Conservation (phyloP, 441 rosid species). For the Populus hybrid region DNA sequence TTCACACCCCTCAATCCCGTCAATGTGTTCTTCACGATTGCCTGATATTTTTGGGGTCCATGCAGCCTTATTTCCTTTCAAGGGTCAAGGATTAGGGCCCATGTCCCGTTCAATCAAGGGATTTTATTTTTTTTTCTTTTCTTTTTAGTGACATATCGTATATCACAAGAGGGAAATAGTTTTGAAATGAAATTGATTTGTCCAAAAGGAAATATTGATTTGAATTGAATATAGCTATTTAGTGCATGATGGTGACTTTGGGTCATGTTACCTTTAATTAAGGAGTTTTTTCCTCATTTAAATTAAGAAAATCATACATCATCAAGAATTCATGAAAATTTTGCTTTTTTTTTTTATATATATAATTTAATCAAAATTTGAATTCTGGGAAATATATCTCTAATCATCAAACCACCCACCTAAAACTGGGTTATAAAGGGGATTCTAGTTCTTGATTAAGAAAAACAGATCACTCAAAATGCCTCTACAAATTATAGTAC, state of each 20-base stretch:
- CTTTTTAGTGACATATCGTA: background rate
- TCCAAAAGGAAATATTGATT: background rate
- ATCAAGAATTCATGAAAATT: too few species aligned
- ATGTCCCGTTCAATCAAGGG: slow-evolving; percentile 6
- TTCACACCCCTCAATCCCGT: slow-evolving; percentile 1
- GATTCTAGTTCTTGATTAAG: too few species aligned
- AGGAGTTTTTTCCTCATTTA: background rate
- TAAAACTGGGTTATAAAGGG: too few species aligned
- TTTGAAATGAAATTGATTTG: background rate
- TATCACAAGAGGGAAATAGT: background rate
- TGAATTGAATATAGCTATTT: background rate
- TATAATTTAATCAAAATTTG: background rate
- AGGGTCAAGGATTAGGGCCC: background rate
- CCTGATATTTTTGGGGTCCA: background rate
- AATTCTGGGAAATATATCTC: too few species aligned
- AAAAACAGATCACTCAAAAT: background rate
- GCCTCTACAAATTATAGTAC: background rate
- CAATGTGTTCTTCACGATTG: background rate
- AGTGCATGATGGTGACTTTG: background rate
- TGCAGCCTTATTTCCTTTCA: background rate
- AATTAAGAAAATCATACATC: too few species aligned
- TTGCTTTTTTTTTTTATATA: too few species aligned
- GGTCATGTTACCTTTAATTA: background rate
- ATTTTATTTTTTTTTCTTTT: background rate
- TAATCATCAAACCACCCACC: too few species aligned